Conservation (phyloP, 192 early-diverging fungal genomes). For the Piromyces sp. region DNA sequence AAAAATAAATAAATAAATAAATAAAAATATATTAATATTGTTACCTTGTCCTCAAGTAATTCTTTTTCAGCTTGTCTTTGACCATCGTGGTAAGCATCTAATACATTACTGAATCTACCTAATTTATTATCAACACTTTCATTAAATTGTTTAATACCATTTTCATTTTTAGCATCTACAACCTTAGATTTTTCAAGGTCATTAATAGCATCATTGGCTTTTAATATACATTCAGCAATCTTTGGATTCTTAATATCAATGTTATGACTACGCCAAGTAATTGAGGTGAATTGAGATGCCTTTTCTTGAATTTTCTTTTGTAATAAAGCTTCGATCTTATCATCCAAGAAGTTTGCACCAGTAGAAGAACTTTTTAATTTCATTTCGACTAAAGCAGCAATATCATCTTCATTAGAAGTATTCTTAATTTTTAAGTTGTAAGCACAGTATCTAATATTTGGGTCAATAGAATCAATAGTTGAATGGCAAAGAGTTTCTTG, state of each 20-base stretch:
- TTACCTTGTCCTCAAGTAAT: constrained; percentile 39
- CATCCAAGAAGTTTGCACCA: background rate
- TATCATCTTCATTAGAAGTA: constrained; percentile 6
- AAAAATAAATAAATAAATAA: background rate
- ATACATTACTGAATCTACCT: constrained; percentile 28
- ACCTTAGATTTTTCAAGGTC: constrained; percentile 5
- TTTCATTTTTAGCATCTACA: constrained; percentile 2
- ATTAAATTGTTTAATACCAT: constrained; percentile 2
- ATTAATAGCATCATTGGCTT: constrained; percentile 4
- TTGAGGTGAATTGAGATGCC: background rate
- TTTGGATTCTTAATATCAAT: background rate
- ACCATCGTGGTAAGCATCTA: constrained; percentile 39
- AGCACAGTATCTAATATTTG: constrained; percentile 62
- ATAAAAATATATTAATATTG: background rate
- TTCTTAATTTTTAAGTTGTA: constrained; percentile 34
- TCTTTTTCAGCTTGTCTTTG: constrained; percentile 36
- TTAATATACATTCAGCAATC: constrained; percentile 1
- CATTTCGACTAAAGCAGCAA: constrained; percentile 24
- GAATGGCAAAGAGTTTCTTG: constrained; percentile 43
- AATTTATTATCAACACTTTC: constrained; percentile 15
- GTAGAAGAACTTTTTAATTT: background rate
- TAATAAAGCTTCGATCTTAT: background rate
- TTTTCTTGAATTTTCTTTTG: background rate
- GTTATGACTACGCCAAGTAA: background rate
- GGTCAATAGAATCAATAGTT: constrained; percentile 56